phyloP scores from a whole-genome alignment of 164 flowering plant species.

The Vitis rupestris region DNA sequence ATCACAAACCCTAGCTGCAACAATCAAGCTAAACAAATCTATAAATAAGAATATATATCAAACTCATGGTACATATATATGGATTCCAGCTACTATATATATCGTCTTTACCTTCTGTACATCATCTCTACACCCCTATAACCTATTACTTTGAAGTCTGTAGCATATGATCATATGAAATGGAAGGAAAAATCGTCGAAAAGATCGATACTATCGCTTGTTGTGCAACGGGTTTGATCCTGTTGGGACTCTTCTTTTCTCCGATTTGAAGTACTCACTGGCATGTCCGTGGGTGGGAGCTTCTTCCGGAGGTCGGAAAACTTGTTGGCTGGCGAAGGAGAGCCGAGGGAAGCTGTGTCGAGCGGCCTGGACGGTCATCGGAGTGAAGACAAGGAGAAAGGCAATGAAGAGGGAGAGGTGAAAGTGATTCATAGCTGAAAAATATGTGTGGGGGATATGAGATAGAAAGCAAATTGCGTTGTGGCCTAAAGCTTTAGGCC shows the following conservation, averaged over 20 bases:
- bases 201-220: slow-evolving; percentile 17
- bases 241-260: slow-evolving; percentile 49
- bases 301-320: slow-evolving; percentile 2
- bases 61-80: too few relatives aligned
- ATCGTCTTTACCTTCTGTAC: slow-evolving; percentile 13
- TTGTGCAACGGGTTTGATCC: slow-evolving; percentile 64
- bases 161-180: background rate
- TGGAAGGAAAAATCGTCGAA: background rate
- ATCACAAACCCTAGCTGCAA: too few relatives aligned
- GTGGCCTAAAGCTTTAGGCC: background rate
- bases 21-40: too few relatives aligned
- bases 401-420: slow-evolving; percentile 18
- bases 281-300: slow-evolving; percentile 9
- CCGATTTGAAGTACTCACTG: slow-evolving; percentile 20
- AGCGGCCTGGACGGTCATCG: slow-evolving; percentile 5
- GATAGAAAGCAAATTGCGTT: slow-evolving; percentile 1
- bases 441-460: slow-evolving; percentile 3
- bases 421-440: slow-evolving; percentile 29
- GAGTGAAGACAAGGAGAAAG: slow-evolving; percentile 19
- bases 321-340: slow-evolving; percentile 10
- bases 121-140: slow-evolving; percentile 3
- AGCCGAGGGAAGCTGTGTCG: slow-evolving; percentile 7
- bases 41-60: too few relatives aligned
- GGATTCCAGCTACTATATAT: background rate
- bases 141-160: background rate